phyloP scores from a whole-genome alignment of 2,329 filamentous ascomycete genomes.

The Geoglossum cookeanum region DNA sequence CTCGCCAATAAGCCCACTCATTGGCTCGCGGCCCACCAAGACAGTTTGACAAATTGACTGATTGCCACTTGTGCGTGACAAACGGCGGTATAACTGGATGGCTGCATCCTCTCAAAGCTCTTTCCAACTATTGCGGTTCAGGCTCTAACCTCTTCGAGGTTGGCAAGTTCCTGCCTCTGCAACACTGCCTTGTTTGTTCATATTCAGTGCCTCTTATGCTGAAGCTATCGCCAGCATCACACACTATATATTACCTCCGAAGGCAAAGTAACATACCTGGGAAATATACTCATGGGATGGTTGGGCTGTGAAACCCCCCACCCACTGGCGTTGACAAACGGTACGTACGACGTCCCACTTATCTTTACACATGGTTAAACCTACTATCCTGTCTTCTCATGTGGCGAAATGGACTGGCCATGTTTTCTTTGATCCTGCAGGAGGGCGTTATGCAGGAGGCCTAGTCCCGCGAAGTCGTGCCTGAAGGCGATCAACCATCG shows the following conservation, averaged over 20 bases:
- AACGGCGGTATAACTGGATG: constrained; percentile 3
- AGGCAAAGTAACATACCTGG: background rate
- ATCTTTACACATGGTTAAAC: background rate
- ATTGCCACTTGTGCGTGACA: background rate
- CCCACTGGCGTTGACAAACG: background rate
- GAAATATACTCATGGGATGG: background rate
- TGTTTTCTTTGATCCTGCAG: constrained; percentile 2
- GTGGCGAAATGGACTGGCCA: background rate
- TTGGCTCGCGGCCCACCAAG: background rate
- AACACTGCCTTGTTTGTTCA: background rate
- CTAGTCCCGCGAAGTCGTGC: constrained; percentile 1
- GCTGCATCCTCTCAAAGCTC: background rate
- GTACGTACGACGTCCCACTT: constrained; percentile 1
- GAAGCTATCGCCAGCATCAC: background rate
- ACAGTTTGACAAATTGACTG: background rate
- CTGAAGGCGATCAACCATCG: background rate
- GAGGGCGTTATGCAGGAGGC: constrained; percentile 2
- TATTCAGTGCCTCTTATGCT: background rate
- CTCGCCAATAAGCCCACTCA: background rate
- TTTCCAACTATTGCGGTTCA: background rate
- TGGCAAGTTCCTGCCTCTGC: background rate
- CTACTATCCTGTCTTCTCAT: constrained; percentile 1
- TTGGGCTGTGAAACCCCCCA: background rate
- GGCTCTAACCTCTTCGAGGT: background rate
- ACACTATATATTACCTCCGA: background rate